phyloP scores from a whole-genome alignment of 106 monocot species.

The Agapanthus africanus region DNA sequence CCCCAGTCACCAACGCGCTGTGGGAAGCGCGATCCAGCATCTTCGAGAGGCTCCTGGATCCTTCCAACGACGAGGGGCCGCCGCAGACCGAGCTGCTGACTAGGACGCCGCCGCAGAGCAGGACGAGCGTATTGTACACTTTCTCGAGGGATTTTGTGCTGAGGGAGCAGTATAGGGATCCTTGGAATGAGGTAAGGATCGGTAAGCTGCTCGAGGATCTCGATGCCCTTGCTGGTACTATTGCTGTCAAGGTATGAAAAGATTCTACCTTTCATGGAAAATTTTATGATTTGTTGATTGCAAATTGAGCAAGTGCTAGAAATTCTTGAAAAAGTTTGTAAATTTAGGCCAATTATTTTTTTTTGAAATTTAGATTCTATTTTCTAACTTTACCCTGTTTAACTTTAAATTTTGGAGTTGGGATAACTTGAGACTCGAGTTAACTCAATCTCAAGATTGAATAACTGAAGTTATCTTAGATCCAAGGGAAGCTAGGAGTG shows the following conservation, averaged over 20 bases:
- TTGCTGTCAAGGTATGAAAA: conserved; percentile 91
- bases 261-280: too few relatives aligned
- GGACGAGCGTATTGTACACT: conserved; percentile 63
- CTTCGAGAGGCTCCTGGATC: conserved; percentile 71
- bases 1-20: conserved; percentile 88
- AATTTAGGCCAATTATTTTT: too few relatives aligned
- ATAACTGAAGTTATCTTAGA: too few relatives aligned
- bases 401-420: too few relatives aligned
- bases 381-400: too few relatives aligned
- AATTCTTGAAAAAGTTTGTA: too few relatives aligned
- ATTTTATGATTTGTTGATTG: too few relatives aligned
- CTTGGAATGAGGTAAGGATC: conserved; percentile 89
- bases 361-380: too few relatives aligned
- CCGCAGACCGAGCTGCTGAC: conserved; percentile 69
- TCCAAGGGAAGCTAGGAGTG: too few relatives aligned
- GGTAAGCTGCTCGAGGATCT: conserved; percentile 96
- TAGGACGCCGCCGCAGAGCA: conserved; percentile 68
- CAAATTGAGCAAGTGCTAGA: too few relatives aligned
- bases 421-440: too few relatives aligned
- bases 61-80: conserved; percentile 25
- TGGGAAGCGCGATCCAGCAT: conserved; percentile 97
- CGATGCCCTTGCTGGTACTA: conserved; percentile 94
- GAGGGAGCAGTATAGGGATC: conserved; percentile 92
- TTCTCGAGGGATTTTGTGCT: conserved; percentile 73
- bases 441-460: too few relatives aligned